Evolutionary conservation across 441 rosid species (phyloP).

Genomic region (Populus hybrid): DNA sequence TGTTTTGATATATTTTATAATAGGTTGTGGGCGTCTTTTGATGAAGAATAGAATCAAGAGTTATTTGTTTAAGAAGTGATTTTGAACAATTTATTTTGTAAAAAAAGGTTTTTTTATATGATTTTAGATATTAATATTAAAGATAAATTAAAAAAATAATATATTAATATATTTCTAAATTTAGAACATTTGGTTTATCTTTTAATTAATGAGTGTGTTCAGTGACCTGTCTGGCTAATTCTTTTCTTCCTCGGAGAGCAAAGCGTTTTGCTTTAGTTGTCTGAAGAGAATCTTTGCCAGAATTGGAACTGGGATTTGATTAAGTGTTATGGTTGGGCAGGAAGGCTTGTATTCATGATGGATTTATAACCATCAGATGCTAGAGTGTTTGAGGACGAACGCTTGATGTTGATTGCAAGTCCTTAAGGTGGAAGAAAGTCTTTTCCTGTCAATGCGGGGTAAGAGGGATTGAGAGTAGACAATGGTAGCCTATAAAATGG

Average conservation of each 20-base stretch:
- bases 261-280: not conserved
- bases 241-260: slow-evolving; percentile 5
- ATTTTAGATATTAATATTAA: too few species aligned
- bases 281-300: slow-evolving; percentile 7
- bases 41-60: not conserved
- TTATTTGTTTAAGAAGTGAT: too few species aligned
- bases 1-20: too few species aligned
- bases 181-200: not conserved
- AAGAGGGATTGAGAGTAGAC: not conserved
- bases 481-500: not conserved
- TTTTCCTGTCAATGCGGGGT: not conserved
- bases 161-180: not conserved
- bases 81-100: too few species aligned
- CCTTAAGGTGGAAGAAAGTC: not conserved
- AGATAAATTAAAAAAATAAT: too few species aligned
- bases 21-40: not conserved
- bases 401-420: not conserved
- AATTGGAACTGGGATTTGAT: not conserved
- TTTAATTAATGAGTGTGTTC: too few species aligned
- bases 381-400: not conserved
- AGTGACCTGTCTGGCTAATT: too few species aligned
- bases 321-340: not conserved
- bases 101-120: too few species aligned
- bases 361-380: not conserved
- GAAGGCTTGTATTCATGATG: not conserved